A percentile compares a stretch with the other conserved stretches of the same genome.
These are phyloP conservation scores for Astrocystis sublimbata DNA, from an alignment of 495 filamentous ascomycete species.

Conservation along the genomic window DNA sequence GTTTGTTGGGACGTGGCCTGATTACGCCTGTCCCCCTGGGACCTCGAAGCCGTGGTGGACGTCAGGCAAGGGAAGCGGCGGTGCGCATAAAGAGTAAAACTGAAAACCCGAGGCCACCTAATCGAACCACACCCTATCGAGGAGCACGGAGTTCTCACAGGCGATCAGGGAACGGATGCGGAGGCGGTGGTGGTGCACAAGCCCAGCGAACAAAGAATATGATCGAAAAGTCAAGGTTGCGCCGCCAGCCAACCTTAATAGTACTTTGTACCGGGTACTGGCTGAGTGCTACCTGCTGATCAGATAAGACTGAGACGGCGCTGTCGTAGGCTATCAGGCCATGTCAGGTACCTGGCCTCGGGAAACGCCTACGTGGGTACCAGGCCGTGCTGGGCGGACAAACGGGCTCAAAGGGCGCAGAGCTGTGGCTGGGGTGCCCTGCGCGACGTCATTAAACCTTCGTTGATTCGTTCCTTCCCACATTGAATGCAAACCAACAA, in stretches of 20 bases:
- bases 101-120: background rate
- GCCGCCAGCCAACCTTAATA: slow-evolving; percentile 14
- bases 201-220: slow-evolving; percentile 16
- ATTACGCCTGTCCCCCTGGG: background rate
- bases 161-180: slow-evolving; percentile 7
- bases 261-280: too few species aligned
- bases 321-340: too few species aligned
- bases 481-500: too few species aligned
- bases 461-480: background rate
- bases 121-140: background rate
- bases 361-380: too few species aligned
- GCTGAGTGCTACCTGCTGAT: too few species aligned
- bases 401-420: slow-evolving; percentile 5
- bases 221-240: slow-evolving; percentile 17
- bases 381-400: slow-evolving; percentile 15
- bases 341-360: too few species aligned
- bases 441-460: slow-evolving; percentile 18
- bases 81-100: background rate
- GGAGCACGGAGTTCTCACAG: background rate
- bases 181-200: slow-evolving; percentile 9
- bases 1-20: background rate
- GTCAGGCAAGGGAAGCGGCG: background rate
- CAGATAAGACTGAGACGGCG: slow-evolving; percentile 20
- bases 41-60: background rate
- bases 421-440: slow-evolving; percentile 14